phyloP scores from a whole-genome alignment of 306 rosid genomes.

The Sesbania bispinosa region DNA sequence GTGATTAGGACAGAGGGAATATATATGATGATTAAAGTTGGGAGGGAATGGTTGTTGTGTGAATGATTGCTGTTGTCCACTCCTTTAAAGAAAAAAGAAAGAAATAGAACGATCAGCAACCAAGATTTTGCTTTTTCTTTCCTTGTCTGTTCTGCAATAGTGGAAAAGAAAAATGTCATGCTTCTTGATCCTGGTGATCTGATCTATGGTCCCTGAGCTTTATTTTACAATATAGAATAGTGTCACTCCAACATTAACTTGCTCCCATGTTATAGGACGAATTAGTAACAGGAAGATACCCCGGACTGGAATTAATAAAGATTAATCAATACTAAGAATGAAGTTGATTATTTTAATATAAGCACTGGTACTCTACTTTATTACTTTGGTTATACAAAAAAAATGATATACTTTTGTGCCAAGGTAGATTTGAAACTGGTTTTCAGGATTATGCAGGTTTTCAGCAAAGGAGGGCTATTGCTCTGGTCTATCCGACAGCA shows the following conservation, averaged over 20 bases:
- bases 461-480: not conserved
- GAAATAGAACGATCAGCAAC: constrained; percentile 35
- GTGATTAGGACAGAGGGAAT: constrained; percentile 28
- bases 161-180: constrained; percentile 17
- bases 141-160: constrained; percentile 19
- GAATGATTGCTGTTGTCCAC: constrained; percentile 68
- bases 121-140: constrained; percentile 41
- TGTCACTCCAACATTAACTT: not conserved
- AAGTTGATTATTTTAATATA: no score
- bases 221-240: not conserved
- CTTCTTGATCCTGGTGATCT: constrained; percentile 27
- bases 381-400: not conserved
- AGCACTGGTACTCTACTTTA: no score
- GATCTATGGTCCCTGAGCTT: not conserved
- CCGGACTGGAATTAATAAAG: not conserved
- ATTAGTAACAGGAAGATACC: no score
- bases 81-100: constrained; percentile 18
- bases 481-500: constrained; percentile 11
- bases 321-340: not conserved
- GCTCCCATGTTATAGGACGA: not conserved
- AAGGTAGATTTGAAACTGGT: not conserved
- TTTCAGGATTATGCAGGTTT: not conserved
- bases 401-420: no score
- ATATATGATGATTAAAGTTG: constrained; percentile 54
- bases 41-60: constrained; percentile 39